Conservation (phyloP, 257 asterid species). For the Nicotiana sylvestris region DNA sequence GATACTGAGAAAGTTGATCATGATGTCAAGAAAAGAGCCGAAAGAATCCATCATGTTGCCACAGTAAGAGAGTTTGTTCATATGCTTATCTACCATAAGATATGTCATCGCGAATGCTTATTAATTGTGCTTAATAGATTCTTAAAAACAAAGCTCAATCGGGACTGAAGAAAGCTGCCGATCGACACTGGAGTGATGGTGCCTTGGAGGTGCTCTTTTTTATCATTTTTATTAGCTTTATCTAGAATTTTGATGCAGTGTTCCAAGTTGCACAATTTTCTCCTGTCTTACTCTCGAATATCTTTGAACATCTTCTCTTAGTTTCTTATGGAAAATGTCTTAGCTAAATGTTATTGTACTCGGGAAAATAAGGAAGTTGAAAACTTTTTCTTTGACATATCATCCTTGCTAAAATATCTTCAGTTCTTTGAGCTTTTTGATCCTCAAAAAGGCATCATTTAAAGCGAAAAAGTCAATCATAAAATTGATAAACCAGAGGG, state of each 20-base stretch:
- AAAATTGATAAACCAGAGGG: neutral
- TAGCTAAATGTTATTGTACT: neutral
- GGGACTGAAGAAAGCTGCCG: conserved; percentile 77
- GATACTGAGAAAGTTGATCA: conserved; percentile 81
- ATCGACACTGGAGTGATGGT: conserved; percentile 92
- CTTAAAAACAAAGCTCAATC: conserved; percentile 71
- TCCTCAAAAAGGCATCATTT: neutral
- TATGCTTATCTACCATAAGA: conserved; percentile 6
- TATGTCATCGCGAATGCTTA: neutral
- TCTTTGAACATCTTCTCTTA: neutral
- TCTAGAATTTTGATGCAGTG: neutral
- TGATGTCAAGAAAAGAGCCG: conserved; percentile 78
- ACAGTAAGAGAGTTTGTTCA: conserved; percentile 44
- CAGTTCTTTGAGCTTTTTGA: neutral
- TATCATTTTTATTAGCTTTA: neutral
- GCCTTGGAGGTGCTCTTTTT: conserved; percentile 42
- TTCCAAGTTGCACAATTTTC: no score
- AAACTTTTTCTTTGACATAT: neutral
- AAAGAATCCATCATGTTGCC: conserved; percentile 78
- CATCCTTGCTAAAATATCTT: neutral
- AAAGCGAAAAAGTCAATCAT: neutral
- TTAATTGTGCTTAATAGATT: conserved; percentile 37
- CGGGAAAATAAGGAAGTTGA: neutral
- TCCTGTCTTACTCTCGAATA: neutral
- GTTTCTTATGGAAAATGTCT: neutral